Percentiles rank a stretch among this genome's conserved stretches.
These are phyloP conservation scores for Pleurotus djamor DNA, from an alignment of 768 basidiomycete genomes.

Conservation along the genomic window DNA sequence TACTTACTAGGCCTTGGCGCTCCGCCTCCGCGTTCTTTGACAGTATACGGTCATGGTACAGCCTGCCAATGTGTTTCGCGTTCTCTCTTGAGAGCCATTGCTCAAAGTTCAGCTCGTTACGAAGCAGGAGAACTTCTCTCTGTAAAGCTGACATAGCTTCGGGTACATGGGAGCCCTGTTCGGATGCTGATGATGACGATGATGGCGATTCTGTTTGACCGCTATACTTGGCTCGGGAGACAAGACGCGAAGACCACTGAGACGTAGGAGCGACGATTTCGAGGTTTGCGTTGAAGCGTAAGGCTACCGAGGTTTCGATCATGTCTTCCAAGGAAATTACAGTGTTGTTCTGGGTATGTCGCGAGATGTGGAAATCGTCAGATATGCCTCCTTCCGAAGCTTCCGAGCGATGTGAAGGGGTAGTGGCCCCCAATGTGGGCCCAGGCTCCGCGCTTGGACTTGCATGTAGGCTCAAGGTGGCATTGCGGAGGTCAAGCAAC, in stretches of 20 bases:
- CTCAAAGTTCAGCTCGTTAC: slow-evolving; percentile 85
- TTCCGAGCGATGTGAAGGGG: background rate
- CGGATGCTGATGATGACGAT: background rate
- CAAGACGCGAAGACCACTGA: slow-evolving; percentile 51
- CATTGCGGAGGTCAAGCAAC: slow-evolving; percentile 64
- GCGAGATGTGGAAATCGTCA: slow-evolving; percentile 10
- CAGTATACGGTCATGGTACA: slow-evolving; percentile 72
- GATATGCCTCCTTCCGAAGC: background rate
- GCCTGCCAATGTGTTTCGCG: slow-evolving; percentile 75
- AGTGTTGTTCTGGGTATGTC: slow-evolving; percentile 22
- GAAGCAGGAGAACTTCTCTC: slow-evolving; percentile 68
- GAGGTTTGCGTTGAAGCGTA: slow-evolving; percentile 69
- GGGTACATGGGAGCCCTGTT: slow-evolving; percentile 36
- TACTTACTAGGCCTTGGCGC: slow-evolving; percentile 73
- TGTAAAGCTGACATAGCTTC: slow-evolving; percentile 72
- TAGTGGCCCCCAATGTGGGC: background rate
- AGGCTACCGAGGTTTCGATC: slow-evolving; percentile 66
- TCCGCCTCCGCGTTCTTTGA: slow-evolving; percentile 78
- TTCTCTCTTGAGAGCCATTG: slow-evolving; percentile 82
- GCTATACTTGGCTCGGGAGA: slow-evolving; percentile 26
- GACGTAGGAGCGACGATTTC: slow-evolving; percentile 52
- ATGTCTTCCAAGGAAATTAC: slow-evolving; percentile 72
- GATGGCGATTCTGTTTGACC: background rate
- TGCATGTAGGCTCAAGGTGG: slow-evolving; percentile 43
- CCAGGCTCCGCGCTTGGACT: background rate